Base-by-base conservation (phyloP, 2,329 filamentous ascomycete genomes). In the Colletotrichum orchidophilum region DNA sequence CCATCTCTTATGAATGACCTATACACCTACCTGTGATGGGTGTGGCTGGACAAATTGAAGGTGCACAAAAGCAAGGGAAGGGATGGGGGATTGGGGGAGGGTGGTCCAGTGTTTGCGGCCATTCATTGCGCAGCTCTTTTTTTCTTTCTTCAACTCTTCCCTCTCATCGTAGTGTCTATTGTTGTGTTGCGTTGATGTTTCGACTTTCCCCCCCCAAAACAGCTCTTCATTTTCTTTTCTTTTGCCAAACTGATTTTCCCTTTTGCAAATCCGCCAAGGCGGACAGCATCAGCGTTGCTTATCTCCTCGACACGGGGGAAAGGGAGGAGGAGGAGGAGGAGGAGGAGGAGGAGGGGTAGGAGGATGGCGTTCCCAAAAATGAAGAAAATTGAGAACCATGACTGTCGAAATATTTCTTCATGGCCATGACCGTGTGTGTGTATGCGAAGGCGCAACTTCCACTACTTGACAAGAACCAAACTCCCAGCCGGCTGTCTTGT, bases 201-300 rank as follows among this genome's bases (percentile, higher is more conserved):
- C 13, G 15, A 15, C 15, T 42, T 42, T 6, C 18, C 35, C 29
- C n/a, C n/a, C n/a, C n/a, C n/a, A n/a, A n/a, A n/a, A n/a, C n/a
- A n/a, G n/a, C n/a, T n/a, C n/a, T n/a, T n/a, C n/a, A n/a, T n/a
- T n/a, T n/a, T n/a, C n/a, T n/a, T n/a, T n/a, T n/a, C n/a, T 26
- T 15, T n/a, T 24, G 57, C 50, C 52, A 58, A 58, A 33, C 29
- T 63, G 9, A 52, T 26, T 21, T n/a, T 27, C 31, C 7, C 3
- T 29, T 5, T 59, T 27, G 39, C 18, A 55, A 46, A 46, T 2
- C 50, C 21, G 46, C 63, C 39, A 52, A 60, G 68, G 42, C 60
- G 46, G 69, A 53, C 61, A 72, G 69, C 72, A 72, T 73, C 63
- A 73, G 64, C 69, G 61, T 72, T 70, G 54, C 50, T 72, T 69